These are phyloP conservation scores for Lactarius deliciosus DNA, from an alignment of 768 basidiomycete genomes.

Conservation along the genomic window DNA sequence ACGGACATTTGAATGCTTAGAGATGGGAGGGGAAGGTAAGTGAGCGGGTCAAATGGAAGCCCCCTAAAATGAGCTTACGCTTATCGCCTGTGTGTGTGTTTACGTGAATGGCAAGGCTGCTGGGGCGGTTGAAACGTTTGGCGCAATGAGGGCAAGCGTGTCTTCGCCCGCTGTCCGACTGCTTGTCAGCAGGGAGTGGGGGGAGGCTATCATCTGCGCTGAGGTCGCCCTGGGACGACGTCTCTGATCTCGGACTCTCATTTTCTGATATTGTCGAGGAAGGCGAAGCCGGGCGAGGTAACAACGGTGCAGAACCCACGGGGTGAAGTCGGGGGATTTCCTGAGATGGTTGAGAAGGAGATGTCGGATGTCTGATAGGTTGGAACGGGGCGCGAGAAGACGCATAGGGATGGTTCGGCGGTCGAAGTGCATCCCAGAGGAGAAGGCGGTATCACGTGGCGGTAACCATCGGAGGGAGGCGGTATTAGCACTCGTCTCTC, in stretches of 20 bases:
- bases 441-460: not conserved
- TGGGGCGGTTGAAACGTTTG: conserved; percentile 69
- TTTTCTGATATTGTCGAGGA: conserved; percentile 27
- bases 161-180: conserved; percentile 31
- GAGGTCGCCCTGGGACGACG: conserved; percentile 22
- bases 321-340: conserved; percentile 23
- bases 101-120: conserved; percentile 62
- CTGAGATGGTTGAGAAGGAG: conserved; percentile 14
- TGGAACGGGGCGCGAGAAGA: conserved; percentile 17
- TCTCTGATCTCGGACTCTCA: conserved; percentile 24
- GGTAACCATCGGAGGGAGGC: conserved; percentile 21
- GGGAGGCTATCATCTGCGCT: conserved; percentile 17
- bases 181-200: conserved; percentile 21
- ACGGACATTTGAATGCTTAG: conserved; percentile 72
- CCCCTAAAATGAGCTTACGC: conserved; percentile 43
- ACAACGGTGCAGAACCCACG: conserved; percentile 7
- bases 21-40: conserved; percentile 24
- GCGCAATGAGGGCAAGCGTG: conserved; percentile 48
- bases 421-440: conserved; percentile 7
- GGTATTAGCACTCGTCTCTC: conserved; percentile 15
- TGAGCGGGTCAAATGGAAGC: not conserved
- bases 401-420: conserved; percentile 2
- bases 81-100: conserved; percentile 70
- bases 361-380: conserved; percentile 8
- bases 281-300: conserved; percentile 23